Percentiles rank a stretch among this genome's conserved stretches.
These are phyloP conservation scores for Syzygium grande DNA, from an alignment of 345 rosid species.

Conservation along the genomic window DNA sequence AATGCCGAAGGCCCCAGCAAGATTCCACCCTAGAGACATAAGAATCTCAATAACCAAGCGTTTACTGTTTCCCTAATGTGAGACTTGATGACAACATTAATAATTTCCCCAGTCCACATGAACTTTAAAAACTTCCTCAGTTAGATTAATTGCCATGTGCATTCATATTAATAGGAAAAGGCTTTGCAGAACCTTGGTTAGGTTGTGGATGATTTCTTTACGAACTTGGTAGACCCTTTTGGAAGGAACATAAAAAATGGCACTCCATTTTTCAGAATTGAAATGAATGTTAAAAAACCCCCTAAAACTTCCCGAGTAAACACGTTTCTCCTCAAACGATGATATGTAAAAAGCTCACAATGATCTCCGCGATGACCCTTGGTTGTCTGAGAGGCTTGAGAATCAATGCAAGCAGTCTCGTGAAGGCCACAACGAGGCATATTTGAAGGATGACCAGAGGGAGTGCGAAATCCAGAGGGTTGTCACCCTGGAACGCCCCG, in stretches of 20 bases:
- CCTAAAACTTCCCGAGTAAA: neutral
- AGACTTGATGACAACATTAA: neutral
- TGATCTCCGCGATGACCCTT: constrained; percentile 72
- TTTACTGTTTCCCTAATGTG: neutral
- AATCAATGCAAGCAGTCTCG: constrained; percentile 43
- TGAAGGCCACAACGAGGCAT: constrained; percentile 48
- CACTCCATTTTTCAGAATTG: neutral
- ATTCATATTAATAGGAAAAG: neutral
- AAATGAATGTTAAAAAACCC: neutral
- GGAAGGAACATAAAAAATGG: neutral
- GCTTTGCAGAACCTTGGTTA: neutral
- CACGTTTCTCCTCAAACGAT: neutral
- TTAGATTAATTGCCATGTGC: neutral
- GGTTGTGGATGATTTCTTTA: neutral
- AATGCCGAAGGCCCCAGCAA: constrained; percentile 80
- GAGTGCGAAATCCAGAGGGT: constrained; percentile 66
- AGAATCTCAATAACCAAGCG: neutral
- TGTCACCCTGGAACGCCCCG: constrained; percentile 67
- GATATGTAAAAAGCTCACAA: constrained; percentile 28
- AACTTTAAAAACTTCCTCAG: neutral
- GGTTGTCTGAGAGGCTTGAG: constrained; percentile 70
- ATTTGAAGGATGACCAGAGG: constrained; percentile 72
- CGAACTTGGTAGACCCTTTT: neutral
- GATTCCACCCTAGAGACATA: constrained; percentile 54
- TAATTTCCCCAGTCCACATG: neutral